Evolutionary conservation across 495 filamentous ascomycete species (phyloP).

Genomic region (Stereocaulon alpinum): DNA sequence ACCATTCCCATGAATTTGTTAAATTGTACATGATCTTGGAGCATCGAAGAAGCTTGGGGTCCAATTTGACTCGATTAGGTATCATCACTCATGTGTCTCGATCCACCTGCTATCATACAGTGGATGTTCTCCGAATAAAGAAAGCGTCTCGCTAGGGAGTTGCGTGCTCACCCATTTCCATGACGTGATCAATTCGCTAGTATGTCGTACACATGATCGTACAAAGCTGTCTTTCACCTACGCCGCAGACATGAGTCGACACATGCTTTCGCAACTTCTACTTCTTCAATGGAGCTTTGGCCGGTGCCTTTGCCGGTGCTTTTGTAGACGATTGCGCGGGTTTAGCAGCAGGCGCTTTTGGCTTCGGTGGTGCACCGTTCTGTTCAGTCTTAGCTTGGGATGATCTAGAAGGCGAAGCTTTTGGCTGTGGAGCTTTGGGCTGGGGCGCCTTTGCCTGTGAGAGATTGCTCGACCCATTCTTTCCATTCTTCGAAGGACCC

Average conservation of each 20-base stretch:
- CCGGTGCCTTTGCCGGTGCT: slow-evolving; percentile 14
- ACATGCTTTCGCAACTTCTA: neutral
- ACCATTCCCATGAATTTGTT: no score
- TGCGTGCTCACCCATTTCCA: neutral
- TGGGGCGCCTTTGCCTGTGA: slow-evolving; percentile 6
- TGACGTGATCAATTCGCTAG: neutral
- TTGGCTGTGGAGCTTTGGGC: slow-evolving; percentile 8
- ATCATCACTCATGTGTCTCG: neutral
- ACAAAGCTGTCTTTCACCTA: neutral
- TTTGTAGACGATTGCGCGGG: slow-evolving; percentile 11
- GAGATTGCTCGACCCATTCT: neutral
- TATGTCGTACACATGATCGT: neutral
- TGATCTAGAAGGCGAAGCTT: slow-evolving; percentile 3
- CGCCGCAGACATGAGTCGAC: neutral
- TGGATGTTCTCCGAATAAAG: neutral
- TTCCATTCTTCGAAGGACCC: slow-evolving; percentile 16
- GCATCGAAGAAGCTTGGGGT: no score
- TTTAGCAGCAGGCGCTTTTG: slow-evolving; percentile 9
- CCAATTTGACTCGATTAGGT: neutral
- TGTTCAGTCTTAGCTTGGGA: slow-evolving; percentile 9
- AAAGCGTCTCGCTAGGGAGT: neutral
- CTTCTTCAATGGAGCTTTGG: slow-evolving; percentile 13
- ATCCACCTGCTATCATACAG: slow-evolving; percentile 1
- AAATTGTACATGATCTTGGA: no score
- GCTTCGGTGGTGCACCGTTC: slow-evolving; percentile 13